phyloP scores from a whole-genome alignment of 2,329 filamentous ascomycete genomes.

The Ophiocordyceps unilateralis region DNA sequence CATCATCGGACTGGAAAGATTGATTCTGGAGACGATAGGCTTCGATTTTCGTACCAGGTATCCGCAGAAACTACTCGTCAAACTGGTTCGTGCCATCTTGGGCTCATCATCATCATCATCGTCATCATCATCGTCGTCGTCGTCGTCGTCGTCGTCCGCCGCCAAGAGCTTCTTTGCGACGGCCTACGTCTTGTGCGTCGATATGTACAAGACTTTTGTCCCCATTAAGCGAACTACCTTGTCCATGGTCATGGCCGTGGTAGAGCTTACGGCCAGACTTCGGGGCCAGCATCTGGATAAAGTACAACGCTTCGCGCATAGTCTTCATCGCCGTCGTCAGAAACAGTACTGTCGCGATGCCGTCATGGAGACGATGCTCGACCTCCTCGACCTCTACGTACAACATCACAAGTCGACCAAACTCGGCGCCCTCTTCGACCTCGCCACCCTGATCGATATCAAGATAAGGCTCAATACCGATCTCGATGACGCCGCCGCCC shows the following conservation, averaged over 20 bases:
- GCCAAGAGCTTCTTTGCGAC: slow-evolving; percentile 37
- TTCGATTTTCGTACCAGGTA: slow-evolving; percentile 90
- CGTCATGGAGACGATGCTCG: slow-evolving; percentile 64
- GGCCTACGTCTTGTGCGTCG: slow-evolving; percentile 69
- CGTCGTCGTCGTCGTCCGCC: background rate
- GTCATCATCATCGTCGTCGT: background rate
- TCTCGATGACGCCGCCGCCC: slow-evolving; percentile 42
- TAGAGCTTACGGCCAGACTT: slow-evolving; percentile 65
- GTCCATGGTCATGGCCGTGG: slow-evolving; percentile 66
- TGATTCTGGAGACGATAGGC: slow-evolving; percentile 80
- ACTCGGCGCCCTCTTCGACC: slow-evolving; percentile 52
- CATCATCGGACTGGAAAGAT: slow-evolving; percentile 76
- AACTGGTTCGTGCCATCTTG: slow-evolving; percentile 48
- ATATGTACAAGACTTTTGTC: slow-evolving; percentile 84
- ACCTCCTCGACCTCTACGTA: slow-evolving; percentile 83
- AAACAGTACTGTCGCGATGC: slow-evolving; percentile 24
- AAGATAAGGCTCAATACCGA: slow-evolving; percentile 79
- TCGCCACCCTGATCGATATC: slow-evolving; percentile 68
- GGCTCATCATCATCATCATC: slow-evolving; percentile 6
- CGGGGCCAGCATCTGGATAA: slow-evolving; percentile 34
- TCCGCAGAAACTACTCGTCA: slow-evolving; percentile 70
- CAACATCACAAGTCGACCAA: slow-evolving; percentile 62
- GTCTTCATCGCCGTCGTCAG: slow-evolving; percentile 6
- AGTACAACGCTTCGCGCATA: slow-evolving; percentile 12
- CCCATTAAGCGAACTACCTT: slow-evolving; percentile 78